These are phyloP conservation scores for Gentiana dahurica DNA, from an alignment of 257 asterid genomes.

Conservation along the genomic window DNA sequence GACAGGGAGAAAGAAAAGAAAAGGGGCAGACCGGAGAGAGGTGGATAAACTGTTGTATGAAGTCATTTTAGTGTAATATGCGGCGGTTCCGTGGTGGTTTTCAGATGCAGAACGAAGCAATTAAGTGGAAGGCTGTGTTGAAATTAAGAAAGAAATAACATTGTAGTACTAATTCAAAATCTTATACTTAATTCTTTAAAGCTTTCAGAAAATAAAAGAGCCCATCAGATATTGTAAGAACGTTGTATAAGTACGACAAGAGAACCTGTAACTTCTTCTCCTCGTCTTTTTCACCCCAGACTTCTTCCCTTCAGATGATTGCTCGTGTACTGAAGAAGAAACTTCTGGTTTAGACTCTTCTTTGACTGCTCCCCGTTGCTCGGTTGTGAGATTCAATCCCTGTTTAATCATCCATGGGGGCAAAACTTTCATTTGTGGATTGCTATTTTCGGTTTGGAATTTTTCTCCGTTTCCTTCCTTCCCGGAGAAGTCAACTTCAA, in stretches of 20 bases:
- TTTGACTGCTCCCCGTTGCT: constrained; percentile 81
- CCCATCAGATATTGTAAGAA: not conserved
- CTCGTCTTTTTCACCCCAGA: constrained; percentile 37
- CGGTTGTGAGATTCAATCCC: constrained; percentile 84
- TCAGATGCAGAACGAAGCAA: too few relatives aligned
- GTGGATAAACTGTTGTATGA: too few relatives aligned
- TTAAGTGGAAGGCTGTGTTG: too few relatives aligned
- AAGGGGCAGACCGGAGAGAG: too few relatives aligned
- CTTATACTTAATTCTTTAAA: not conserved
- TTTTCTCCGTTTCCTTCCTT: constrained; percentile 62
- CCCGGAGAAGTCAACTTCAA: constrained; percentile 89
- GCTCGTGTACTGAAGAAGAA: constrained; percentile 31
- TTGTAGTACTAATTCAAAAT: too few relatives aligned
- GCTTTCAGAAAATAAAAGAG: not conserved
- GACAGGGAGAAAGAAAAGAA: too few relatives aligned
- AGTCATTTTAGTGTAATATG: too few relatives aligned
- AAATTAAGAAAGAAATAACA: too few relatives aligned
- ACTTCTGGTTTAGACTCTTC: constrained; percentile 20
- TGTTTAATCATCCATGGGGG: constrained; percentile 97
- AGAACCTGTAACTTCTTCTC: constrained; percentile 54
- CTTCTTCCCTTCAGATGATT: constrained; percentile 65
- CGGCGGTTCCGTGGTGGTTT: too few relatives aligned
- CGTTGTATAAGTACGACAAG: constrained; percentile 4
- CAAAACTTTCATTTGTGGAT: constrained; percentile 57
- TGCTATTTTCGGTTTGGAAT: constrained; percentile 37